Evolutionary conservation across 257 asterid genomes (phyloP).

Genomic region (Ophiorrhiza pumila): DNA sequence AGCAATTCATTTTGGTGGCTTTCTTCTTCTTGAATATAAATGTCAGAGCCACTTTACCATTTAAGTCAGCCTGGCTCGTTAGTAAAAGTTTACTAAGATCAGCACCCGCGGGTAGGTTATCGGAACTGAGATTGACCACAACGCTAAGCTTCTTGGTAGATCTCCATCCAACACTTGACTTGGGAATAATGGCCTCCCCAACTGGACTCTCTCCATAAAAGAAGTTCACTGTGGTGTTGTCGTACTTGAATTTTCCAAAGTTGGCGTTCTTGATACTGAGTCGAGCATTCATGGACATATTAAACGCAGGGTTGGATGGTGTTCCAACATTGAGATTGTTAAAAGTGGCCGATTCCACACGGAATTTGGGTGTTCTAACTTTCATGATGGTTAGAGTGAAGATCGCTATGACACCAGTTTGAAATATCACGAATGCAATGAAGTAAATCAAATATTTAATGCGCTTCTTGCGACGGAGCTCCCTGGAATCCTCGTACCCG

Average conservation of each 20-base stretch:
- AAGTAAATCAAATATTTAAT: conserved; percentile 29
- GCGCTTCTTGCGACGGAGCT: conserved; percentile 31
- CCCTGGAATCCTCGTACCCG: neutral
- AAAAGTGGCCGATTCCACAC: conserved; percentile 21
- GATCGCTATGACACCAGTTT: conserved; percentile 20
- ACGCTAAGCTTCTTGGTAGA: conserved; percentile 23
- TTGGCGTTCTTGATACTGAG: conserved; percentile 37
- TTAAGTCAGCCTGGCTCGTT: conserved; percentile 27
- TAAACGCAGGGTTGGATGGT: conserved; percentile 19
- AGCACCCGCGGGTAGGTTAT: neutral
- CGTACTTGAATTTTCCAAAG: conserved; percentile 41
- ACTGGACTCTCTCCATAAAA: conserved; percentile 21
- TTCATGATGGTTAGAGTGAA: conserved; percentile 37
- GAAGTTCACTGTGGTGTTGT: conserved; percentile 27
- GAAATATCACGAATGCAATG: conserved; percentile 30
- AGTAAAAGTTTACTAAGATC: conserved; percentile 30
- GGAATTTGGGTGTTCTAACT: conserved; percentile 37
- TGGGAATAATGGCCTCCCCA: conserved; percentile 26
- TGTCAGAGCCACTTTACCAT: conserved; percentile 39
- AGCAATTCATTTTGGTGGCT: conserved; percentile 33
- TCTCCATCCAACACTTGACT: conserved; percentile 23
- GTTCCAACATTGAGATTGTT: conserved; percentile 6
- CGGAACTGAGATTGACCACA: conserved; percentile 21
- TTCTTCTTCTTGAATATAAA: conserved; percentile 40
- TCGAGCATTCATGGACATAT: conserved; percentile 22